Percentiles rank a stretch among this genome's conserved stretches.
These are phyloP conservation scores for Gymnopus androsaceus DNA, from an alignment of 1,284 basidiomycete genomes.

Conservation along the genomic window DNA sequence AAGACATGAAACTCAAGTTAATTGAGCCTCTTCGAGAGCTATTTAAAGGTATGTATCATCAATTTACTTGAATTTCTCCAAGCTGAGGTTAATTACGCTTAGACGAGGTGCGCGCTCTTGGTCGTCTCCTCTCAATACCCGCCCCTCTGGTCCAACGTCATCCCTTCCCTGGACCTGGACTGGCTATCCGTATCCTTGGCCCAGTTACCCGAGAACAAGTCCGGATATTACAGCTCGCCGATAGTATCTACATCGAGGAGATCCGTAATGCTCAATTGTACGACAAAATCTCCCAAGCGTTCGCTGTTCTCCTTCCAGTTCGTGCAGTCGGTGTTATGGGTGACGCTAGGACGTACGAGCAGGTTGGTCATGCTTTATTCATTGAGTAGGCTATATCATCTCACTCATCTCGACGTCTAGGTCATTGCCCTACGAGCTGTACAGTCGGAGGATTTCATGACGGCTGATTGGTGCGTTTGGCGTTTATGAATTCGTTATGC, in stretches of 20 bases:
- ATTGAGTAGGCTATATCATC: neutral
- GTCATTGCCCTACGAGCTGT: slow-evolving; percentile 91
- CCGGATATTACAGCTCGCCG: slow-evolving; percentile 91
- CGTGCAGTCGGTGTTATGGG: slow-evolving; percentile 98
- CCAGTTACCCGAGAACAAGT: slow-evolving; percentile 94
- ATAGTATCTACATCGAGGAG: slow-evolving; percentile 97
- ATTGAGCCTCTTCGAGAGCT: slow-evolving; percentile 97
- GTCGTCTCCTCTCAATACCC: slow-evolving; percentile 89
- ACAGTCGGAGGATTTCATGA: slow-evolving; percentile 96
- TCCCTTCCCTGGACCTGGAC: slow-evolving; percentile 98
- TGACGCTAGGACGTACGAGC: slow-evolving; percentile 96
- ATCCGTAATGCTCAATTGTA: slow-evolving; percentile 92
- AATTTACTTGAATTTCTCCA: too few relatives aligned
- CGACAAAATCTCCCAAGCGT: slow-evolving; percentile 95
- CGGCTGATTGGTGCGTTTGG: slow-evolving; percentile 84
- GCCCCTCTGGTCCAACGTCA: slow-evolving; percentile 93
- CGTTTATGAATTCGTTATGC: neutral
- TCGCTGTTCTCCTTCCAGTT: slow-evolving; percentile 96
- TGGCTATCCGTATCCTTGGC: slow-evolving; percentile 98
- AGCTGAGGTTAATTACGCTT: too few relatives aligned
- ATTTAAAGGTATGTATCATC: slow-evolving; percentile 79
- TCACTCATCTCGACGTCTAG: slow-evolving; percentile 31
- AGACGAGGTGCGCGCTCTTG: slow-evolving; percentile 95
- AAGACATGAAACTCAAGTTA: slow-evolving; percentile 98
- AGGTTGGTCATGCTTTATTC: slow-evolving; percentile 50